phyloP scores from a whole-genome alignment of 2,329 filamentous ascomycete species.

The Pseudogymnoascus sp. region DNA sequence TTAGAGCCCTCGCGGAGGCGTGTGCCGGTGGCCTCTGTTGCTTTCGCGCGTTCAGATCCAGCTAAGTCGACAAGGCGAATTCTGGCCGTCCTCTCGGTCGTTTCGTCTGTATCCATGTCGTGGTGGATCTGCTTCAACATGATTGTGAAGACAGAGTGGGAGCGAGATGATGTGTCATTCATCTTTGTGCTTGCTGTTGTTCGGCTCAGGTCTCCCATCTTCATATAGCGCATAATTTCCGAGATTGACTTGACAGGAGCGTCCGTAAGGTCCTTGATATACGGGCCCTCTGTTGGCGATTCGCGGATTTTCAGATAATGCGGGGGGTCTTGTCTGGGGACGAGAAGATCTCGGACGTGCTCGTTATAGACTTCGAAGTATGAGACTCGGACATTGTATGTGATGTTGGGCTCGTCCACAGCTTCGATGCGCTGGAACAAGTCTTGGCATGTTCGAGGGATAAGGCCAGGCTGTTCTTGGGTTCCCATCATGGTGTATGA shows the following conservation, averaged over 20 bases:
- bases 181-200: constrained; percentile 95
- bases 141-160: constrained; percentile 95
- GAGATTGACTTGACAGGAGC: constrained; percentile 78
- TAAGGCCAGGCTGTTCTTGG: constrained; percentile 77
- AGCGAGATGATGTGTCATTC: constrained; percentile 97
- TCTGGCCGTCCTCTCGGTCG: constrained; percentile 85
- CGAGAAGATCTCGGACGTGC: constrained; percentile 88
- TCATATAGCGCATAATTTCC: constrained; percentile 88
- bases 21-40: constrained; percentile 87
- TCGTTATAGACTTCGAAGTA: constrained; percentile 99
- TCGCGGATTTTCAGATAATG: constrained; percentile 97
- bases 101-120: constrained; percentile 94
- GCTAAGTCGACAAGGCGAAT: constrained; percentile 94
- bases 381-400: constrained; percentile 92
- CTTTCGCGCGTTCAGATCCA: constrained; percentile 88
- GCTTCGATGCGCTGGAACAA: constrained; percentile 88
- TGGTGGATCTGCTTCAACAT: constrained; percentile 98
- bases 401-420: constrained; percentile 78
- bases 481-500: constrained; percentile 98
- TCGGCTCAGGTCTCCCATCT: constrained; percentile 75
- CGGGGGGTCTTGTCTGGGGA: constrained; percentile 64
- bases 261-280: constrained; percentile 93
- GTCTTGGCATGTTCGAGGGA: constrained; percentile 91
- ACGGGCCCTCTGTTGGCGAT: constrained; percentile 88
- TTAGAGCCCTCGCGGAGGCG: constrained; percentile 90